A percentile compares a stretch with the other conserved stretches of the same genome.
phyloP scores from a whole-genome alignment of 1,284 basidiomycete genomes.

The Trichosporon asahii region DNA sequence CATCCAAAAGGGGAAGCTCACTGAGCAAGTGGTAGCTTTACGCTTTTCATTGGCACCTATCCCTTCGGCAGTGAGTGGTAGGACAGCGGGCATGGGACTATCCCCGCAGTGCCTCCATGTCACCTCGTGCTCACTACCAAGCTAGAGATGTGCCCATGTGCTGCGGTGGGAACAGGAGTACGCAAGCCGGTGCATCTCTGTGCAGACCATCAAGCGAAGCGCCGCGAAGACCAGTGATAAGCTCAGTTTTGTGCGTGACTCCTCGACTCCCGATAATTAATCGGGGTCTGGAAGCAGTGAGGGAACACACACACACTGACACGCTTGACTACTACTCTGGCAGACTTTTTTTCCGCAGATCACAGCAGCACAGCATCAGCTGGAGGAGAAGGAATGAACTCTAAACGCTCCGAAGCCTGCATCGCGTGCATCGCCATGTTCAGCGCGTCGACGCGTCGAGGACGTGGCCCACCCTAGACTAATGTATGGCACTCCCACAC shows the following conservation, averaged over 20 bases:
- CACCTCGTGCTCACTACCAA: neutral
- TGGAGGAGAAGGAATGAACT: neutral
- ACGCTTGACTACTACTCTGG: too few relatives aligned
- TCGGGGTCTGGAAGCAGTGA: neutral
- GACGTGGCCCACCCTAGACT: neutral
- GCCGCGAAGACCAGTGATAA: neutral
- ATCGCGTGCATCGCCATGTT: neutral
- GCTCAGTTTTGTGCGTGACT: neutral
- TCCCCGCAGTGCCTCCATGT: neutral
- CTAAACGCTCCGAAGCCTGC: neutral
- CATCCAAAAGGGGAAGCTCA: neutral
- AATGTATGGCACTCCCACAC: neutral
- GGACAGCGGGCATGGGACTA: too few relatives aligned
- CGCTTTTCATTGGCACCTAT: neutral
- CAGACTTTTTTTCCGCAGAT: neutral
- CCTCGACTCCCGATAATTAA: neutral
- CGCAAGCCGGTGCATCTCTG: neutral
- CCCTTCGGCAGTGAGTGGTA: too few relatives aligned
- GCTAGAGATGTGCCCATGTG: too few relatives aligned
- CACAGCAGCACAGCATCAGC: too few relatives aligned
- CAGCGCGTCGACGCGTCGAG: neutral
- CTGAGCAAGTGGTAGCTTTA: neutral
- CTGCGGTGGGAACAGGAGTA: neutral
- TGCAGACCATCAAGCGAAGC: neutral
- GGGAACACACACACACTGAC: too few relatives aligned